Evolutionary conservation across 345 rosid species (phyloP).

Genomic region (Melaleuca quinquenervia): DNA sequence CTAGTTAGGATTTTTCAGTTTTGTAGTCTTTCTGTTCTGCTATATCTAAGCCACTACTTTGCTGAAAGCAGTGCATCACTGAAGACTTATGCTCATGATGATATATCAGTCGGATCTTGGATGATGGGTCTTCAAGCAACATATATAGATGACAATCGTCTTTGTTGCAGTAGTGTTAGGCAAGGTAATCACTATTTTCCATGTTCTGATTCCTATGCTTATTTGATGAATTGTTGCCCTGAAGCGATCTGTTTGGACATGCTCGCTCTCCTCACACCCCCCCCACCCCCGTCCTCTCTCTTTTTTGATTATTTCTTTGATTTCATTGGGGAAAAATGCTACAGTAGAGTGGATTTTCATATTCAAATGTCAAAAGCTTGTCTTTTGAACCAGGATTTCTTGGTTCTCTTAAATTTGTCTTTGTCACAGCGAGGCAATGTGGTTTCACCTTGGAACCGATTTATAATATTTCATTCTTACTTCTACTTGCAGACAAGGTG

Average conservation of each 20-base stretch:
- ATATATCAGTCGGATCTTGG: conserved; percentile 87
- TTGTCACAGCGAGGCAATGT: not conserved
- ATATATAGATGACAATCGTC: conserved; percentile 78
- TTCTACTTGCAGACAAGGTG: conserved; percentile 43
- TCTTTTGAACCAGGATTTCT: not conserved
- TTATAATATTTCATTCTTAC: not conserved
- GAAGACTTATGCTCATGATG: conserved; percentile 81
- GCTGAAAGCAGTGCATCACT: conserved; percentile 66
- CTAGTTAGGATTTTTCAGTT: not conserved
- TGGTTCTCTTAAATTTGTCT: not conserved
- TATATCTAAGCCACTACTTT: not conserved
- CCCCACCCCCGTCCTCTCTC: not conserved
- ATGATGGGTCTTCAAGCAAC: conserved; percentile 91
- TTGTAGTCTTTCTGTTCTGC: not conserved
- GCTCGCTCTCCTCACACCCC: not conserved
- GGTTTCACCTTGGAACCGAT: not conserved
- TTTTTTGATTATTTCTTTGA: not conserved
- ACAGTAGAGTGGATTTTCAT: not conserved
- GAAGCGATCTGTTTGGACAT: not conserved
- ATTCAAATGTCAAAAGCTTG: not conserved
- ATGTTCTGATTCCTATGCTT: not conserved
- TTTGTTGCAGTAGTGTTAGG: conserved; percentile 78
- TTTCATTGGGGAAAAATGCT: not conserved
- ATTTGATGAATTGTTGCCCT: not conserved
- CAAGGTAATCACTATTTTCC: conserved; percentile 46